Base-by-base conservation (phyloP, 208 protist genomes). In the Angomonas ambiguus region DNA sequence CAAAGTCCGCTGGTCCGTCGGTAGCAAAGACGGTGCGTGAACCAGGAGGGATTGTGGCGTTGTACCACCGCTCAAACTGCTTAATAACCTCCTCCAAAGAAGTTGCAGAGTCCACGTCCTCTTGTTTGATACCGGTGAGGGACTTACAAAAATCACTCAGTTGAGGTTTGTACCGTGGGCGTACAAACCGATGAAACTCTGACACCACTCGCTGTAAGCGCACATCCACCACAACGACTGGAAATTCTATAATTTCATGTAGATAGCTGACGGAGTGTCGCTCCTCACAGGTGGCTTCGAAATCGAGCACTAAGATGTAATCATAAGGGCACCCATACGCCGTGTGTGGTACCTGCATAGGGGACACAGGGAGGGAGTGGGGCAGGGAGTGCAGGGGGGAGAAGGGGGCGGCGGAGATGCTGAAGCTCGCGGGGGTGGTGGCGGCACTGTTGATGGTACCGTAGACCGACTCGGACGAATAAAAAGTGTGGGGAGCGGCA, bases 241-340 rank as follows among this genome's bases (percentile, higher is more conserved):
- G 94, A 63, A 97, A 97, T 76, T 98, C 96, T 67, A 98, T 98
- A 67, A 98, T 98, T 78, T 98, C 97, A 65, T 98, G 81, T 53
- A 86, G 72, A 70, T 92, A 91, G 49, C 74, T 74, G 28, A 83
- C 76, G 25, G 82, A 77, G 2, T 77, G 67, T 60, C 74, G 56
- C 74, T 94, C 82, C 53, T 97, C 90, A 64, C 92, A 97, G 16
- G 92, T 96, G 4, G 90, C 90, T 76, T 97, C 92, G 69, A 97
- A 97, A 72, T 97, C 92, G 22, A 97, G 61, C 18, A 97, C 85
- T 5, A 94, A 67, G 76, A 97, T 61, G 83, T 98, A 90, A 74
- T 98, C 83, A 71, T 86, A 96, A 33, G 86, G 85, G 61, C 87
- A 93, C 27, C 58, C 38, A 18, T 59, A 59, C n/a, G 62, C 16